Evolutionary conservation across 371 early-diverging fungal species (phyloP), one percentile per base, ranked within the genome.

Genomic region (Actinomucor elegans): DNA sequence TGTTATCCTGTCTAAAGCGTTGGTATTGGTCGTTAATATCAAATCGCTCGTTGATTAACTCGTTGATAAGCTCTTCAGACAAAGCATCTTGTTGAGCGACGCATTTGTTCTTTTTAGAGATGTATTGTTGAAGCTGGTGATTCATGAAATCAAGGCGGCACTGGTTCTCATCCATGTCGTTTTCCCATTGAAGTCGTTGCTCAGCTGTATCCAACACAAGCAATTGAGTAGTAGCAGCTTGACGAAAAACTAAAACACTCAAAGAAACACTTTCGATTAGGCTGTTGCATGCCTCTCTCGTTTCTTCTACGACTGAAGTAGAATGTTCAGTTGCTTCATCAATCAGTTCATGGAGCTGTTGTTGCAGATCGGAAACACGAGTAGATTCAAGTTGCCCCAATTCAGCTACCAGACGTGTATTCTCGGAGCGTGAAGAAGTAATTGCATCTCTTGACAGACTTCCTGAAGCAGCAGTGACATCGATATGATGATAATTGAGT

Each of bases 41-140:
- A 43, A 17, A 15, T 5, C 48, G 50, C 14, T 63, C 54, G 4
- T 40, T 12, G 0, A 20, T 5, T 8, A 63, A 24, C 8, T 20
- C 24, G 1, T 34, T 27, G 20, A 63, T 49, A 1, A 17, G 8
- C 0, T 57, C 36, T 0, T 45, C 29, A 7, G 56, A 41, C 9
- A 59, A 38, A 0, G 17, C 15, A 26, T 65, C 65, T 46, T 65
- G 59, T 33, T 59, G 65, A 14, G 65, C 65, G 9, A 65, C 56
- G 17, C 65, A 65, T 20, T 65, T 65, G 24, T 65, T 65, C 35
- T 65, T 65, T 28, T 65, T 55, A 1, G 55, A 55, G 9, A 55
- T 48, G 2, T 59, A 65, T 14, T 48, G 36, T 12, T 44, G 49
- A 6, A 65, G 44, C 9, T 56, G 48, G 20, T 56, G 40, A 15